Conservation (phyloP, 257 asterid species). For the Solanum etuberosum region DNA sequence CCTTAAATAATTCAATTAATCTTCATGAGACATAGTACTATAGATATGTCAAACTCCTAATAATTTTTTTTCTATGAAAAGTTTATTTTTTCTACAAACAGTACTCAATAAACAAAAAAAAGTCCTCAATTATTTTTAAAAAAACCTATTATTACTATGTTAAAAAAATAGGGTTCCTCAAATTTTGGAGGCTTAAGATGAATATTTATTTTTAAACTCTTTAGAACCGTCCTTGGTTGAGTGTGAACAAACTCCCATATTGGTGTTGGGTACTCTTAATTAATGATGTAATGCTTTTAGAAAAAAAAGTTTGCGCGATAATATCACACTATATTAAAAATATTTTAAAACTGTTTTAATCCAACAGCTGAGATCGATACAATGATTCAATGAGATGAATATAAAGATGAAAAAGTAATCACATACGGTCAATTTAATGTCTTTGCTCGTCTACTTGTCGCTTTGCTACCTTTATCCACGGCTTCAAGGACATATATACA, state of each 20-base stretch:
- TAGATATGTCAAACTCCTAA: neutral
- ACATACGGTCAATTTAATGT: neutral
- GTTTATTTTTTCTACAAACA: neutral
- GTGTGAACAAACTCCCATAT: neutral
- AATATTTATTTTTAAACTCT: neutral
- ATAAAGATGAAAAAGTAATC: neutral
- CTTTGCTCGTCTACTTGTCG: neutral
- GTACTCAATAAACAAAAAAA: neutral
- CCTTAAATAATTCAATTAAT: too few species aligned
- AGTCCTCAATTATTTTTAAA: neutral
- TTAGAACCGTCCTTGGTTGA: too few species aligned
- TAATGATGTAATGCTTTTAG: neutral
- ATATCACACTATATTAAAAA: neutral
- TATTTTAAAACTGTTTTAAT: neutral
- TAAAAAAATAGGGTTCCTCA: neutral
- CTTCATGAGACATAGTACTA: neutral
- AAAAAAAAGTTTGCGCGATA: neutral
- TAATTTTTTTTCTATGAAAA: too few species aligned
- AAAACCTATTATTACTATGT: neutral
- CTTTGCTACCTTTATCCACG: neutral
- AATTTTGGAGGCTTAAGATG: neutral
- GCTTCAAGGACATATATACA: neutral
- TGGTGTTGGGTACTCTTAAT: neutral
- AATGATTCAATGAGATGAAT: neutral
- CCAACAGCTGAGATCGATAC: rapidly evolving